phyloP scores from a whole-genome alignment of 2,329 filamentous ascomycete species.

The Paracamarosporium sp. region DNA sequence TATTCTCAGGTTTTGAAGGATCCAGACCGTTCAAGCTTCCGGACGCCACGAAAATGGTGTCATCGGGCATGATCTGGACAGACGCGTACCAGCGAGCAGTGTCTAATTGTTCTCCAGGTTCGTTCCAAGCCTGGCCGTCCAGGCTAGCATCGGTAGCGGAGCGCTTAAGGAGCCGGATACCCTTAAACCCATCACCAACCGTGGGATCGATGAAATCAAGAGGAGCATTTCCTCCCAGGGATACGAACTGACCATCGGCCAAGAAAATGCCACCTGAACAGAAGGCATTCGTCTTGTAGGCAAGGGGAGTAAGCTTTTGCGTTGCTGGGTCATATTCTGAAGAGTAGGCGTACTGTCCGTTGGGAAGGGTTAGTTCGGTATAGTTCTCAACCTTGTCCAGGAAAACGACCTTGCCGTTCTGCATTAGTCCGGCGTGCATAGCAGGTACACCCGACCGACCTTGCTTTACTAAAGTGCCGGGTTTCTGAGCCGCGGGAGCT shows the following conservation, averaged over 20 bases:
- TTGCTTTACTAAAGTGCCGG: slow-evolving; percentile 57
- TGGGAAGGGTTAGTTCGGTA: slow-evolving; percentile 61
- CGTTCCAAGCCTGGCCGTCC: slow-evolving; percentile 60
- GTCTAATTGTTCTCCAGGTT: slow-evolving; percentile 62
- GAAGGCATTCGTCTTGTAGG: slow-evolving; percentile 66
- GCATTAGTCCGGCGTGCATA: slow-evolving; percentile 68
- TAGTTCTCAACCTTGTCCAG: slow-evolving; percentile 70
- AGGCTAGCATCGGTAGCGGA: slow-evolving; percentile 52
- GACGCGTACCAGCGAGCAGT: slow-evolving; percentile 67
- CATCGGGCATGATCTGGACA: slow-evolving; percentile 65
- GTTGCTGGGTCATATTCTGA: slow-evolving; percentile 64
- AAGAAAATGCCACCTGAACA: slow-evolving; percentile 67
- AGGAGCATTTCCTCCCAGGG: slow-evolving; percentile 65
- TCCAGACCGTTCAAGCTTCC: slow-evolving; percentile 66
- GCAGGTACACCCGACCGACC: slow-evolving; percentile 67
- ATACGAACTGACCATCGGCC: slow-evolving; percentile 62
- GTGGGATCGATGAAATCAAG: slow-evolving; percentile 63
- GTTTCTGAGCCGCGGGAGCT: slow-evolving; percentile 54
- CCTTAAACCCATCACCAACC: slow-evolving; percentile 65
- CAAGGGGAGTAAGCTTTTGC: slow-evolving; percentile 54
- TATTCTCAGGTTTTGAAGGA: slow-evolving; percentile 61
- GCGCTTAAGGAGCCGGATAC: slow-evolving; percentile 62
- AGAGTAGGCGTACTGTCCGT: slow-evolving; percentile 66
- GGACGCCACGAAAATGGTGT: slow-evolving; percentile 65
- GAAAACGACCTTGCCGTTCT: slow-evolving; percentile 66